Base-by-base conservation (phyloP, 495 filamentous ascomycete species). In the Friedmanniomyces endolithicus region DNA sequence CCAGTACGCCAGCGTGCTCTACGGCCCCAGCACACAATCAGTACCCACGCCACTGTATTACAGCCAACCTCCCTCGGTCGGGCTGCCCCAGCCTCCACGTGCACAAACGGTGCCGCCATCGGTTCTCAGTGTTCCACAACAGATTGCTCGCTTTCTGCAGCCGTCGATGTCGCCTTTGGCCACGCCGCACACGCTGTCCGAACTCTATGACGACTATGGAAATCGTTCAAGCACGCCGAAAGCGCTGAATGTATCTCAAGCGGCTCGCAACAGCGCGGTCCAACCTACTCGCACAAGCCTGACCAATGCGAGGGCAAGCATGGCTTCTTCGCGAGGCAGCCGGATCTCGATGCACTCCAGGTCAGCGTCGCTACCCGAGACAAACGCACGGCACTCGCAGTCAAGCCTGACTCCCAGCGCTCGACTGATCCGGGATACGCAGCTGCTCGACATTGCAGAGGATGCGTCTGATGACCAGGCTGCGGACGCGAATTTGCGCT, bases 401-500 rank as follows among this genome's bases (percentile, higher is more conserved):
- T 47, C 65, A 57, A 45, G 53, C 20, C 12, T 47, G 58, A 67
- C 51, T 61, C 65, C 41, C 66, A 73, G 59, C 45, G 45, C 29
- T 12, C 49, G 57, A 53, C 61, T 23, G 63, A 52, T 48, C 22
- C 65, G 71, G 37, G 77, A 75, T 39, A 67, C 72, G 0, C 61
- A 73, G 39, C 52, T 72, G 16, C 70, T 75, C 25, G 69, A 72
- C 20, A 75, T 76, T 20, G 71, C 74, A 0, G 76, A 80, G 62
- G 69, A 71, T 20, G 78, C 83, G 29, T 75, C 76, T 51, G 77
- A 79, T 50, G 81, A 79, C 12, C 77, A 84, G 8, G 76, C 79
- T 16, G 80, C 85, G 0, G 81, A 84, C 52, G 86, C 86, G 43
- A 92, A 94, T 68, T 80, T 96, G 50, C 78, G 88, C 12, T 88